A percentile compares a stretch with the other conserved stretches of the same genome.
phyloP scores from a whole-genome alignment of 176 grass and related monocot genomes.

The Zoysia pacifica region DNA sequence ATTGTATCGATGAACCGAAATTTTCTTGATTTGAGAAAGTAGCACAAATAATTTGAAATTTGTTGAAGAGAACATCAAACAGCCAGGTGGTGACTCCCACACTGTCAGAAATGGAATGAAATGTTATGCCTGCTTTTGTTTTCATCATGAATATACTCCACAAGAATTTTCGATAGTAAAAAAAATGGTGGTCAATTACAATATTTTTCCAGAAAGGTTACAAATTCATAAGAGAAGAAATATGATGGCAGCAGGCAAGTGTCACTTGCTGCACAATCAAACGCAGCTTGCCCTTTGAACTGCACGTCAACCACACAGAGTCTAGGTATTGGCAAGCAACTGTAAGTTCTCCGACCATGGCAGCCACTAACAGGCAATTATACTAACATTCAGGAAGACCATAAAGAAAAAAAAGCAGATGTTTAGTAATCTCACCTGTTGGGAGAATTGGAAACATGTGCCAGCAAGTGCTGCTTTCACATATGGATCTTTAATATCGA shows the following conservation, averaged over 20 bases:
- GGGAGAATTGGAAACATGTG: slow-evolving; percentile 88
- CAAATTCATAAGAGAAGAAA: background rate
- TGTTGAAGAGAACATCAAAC: slow-evolving; percentile 97
- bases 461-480: slow-evolving; percentile 64
- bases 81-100: slow-evolving; percentile 90
- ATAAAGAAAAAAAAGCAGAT: too few species aligned
- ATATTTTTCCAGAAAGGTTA: background rate
- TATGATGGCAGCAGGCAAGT: background rate
- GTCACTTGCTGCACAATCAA: background rate
- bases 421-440: slow-evolving; percentile 59
- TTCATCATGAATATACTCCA: background rate
- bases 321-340: background rate
- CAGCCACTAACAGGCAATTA: slow-evolving; percentile 10
- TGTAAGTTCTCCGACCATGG: background rate
- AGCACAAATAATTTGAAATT: slow-evolving; percentile 85
- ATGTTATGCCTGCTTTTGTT: background rate
- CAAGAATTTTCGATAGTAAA: background rate
- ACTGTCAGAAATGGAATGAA: slow-evolving; percentile 8
- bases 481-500: slow-evolving; percentile 71
- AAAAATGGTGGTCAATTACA: background rate
- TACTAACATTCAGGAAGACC: background rate
- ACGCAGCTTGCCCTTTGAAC: slow-evolving; percentile 86
- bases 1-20: background rate
- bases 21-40: slow-evolving; percentile 75
- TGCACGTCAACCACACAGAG: slow-evolving; percentile 70